Conservation (phyloP, 495 filamentous ascomycete species). For the Lophiostoma macrostomum region DNA sequence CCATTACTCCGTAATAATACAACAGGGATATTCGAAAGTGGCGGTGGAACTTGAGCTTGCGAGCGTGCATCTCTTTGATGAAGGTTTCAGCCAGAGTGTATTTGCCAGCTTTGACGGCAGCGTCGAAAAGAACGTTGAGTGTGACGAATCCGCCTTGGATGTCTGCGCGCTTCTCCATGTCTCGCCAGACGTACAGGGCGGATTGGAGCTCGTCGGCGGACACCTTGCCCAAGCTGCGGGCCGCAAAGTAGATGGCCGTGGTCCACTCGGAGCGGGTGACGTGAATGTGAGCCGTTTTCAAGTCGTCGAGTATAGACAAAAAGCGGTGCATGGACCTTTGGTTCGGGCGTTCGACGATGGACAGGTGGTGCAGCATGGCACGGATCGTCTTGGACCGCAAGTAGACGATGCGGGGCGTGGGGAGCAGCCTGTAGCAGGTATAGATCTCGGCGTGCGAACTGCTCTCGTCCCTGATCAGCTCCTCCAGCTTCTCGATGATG, state of each 20-base stretch:
- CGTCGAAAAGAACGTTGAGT: slow-evolving; percentile 89
- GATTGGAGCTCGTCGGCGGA: slow-evolving; percentile 62
- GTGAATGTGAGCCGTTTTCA: slow-evolving; percentile 62
- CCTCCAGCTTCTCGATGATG: slow-evolving; percentile 33
- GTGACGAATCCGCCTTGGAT: slow-evolving; percentile 66
- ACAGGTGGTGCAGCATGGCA: slow-evolving; percentile 64
- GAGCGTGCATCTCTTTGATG: slow-evolving; percentile 70
- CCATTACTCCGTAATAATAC: slow-evolving; percentile 71
- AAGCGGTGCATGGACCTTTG: slow-evolving; percentile 70
- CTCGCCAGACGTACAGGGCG: slow-evolving; percentile 77
- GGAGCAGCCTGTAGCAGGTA: slow-evolving; percentile 58
- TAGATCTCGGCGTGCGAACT: slow-evolving; percentile 57
- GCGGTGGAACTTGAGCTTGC: slow-evolving; percentile 63
- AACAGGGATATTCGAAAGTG: slow-evolving; percentile 76
- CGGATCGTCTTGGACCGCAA: slow-evolving; percentile 59
- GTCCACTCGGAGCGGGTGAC: slow-evolving; percentile 73
- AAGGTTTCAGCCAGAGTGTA: slow-evolving; percentile 79
- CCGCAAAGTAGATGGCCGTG: slow-evolving; percentile 72
- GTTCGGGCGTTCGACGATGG: slow-evolving; percentile 56
- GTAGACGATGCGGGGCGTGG: slow-evolving; percentile 62
- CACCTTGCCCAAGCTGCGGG: slow-evolving; percentile 63
- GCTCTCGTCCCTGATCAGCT: slow-evolving; percentile 44
- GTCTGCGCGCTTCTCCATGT: slow-evolving; percentile 75
- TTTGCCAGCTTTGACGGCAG: slow-evolving; percentile 79
- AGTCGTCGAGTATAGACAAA: slow-evolving; percentile 78